These are phyloP conservation scores for Microcera coccophila DNA, from an alignment of 2,329 filamentous ascomycete species.

Conservation along the genomic window DNA sequence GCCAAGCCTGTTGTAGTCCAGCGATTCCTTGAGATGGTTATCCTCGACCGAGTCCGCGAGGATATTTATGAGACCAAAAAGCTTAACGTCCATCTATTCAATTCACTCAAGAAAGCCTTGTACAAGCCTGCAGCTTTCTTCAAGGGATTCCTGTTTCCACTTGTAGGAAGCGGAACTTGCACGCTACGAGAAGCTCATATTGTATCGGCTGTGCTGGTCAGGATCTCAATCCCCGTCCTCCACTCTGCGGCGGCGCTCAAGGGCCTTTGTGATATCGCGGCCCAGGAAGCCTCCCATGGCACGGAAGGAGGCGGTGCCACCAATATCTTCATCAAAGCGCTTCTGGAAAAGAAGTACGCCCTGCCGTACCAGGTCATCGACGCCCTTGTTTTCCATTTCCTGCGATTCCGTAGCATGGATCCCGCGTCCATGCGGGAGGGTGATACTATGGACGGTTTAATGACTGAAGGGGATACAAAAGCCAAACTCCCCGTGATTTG, in stretches of 20 bases:
- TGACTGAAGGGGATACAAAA: constrained; percentile 47
- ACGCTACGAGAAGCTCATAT: constrained; percentile 91
- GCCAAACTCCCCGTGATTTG: constrained; percentile 83
- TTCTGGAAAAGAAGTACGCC: constrained; percentile 96
- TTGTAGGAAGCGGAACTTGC: constrained; percentile 81
- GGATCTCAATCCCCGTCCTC: constrained; percentile 83
- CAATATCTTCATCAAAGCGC: constrained; percentile 89
- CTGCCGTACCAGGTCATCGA: constrained; percentile 93
- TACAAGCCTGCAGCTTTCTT: constrained; percentile 97
- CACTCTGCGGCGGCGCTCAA: constrained; percentile 91
- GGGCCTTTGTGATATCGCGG: constrained; percentile 88
- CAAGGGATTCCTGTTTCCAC: constrained; percentile 90
- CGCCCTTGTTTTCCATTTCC: constrained; percentile 91
- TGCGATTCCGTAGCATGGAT: constrained; percentile 76
- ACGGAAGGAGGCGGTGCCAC: constrained; percentile 86
- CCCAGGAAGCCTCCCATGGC: constrained; percentile 78
- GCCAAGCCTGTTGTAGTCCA: constrained; percentile 76
- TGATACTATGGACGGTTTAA: constrained; percentile 54
- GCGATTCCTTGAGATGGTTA: constrained; percentile 78
- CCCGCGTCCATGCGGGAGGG: constrained; percentile 49
- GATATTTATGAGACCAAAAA: constrained; percentile 94
- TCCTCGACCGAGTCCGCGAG: constrained; percentile 86
- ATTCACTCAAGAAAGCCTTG: constrained; percentile 81
- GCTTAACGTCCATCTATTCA: constrained; percentile 92
- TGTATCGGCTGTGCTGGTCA: constrained; percentile 76